Evolutionary conservation across 805 yeast species (phyloP).

Genomic region (Babjeviella inositovora): DNA sequence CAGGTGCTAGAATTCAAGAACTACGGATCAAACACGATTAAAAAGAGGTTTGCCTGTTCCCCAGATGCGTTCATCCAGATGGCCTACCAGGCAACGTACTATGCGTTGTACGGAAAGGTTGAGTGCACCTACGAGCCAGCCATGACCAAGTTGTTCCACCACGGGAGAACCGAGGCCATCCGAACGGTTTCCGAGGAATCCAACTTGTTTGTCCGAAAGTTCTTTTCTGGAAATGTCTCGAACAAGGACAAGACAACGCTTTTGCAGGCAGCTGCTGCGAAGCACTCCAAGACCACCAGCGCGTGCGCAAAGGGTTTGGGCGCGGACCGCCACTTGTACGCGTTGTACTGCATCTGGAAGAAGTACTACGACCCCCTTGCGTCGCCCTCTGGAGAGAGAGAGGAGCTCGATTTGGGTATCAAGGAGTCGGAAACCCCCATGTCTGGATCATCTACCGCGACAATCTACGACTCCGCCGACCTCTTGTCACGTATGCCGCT

Average conservation of each 20-base stretch:
- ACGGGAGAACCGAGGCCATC: conserved; percentile 89
- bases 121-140: conserved; percentile 95
- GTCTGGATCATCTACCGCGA: background rate
- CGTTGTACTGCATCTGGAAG: conserved; percentile 79
- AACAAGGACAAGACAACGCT: conserved; percentile 41
- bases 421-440: too few relatives aligned
- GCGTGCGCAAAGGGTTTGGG: conserved; percentile 67
- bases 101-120: conserved; percentile 81
- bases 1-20: conserved; percentile 58
- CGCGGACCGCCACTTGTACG: conserved; percentile 86
- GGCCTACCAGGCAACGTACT: conserved; percentile 87
- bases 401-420: too few relatives aligned
- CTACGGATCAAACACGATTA: conserved; percentile 66
- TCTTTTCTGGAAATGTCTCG: conserved; percentile 51
- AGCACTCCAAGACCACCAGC: conserved; percentile 54
- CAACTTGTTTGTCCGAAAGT: conserved; percentile 67
- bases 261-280: conserved; percentile 52
- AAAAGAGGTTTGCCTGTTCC: conserved; percentile 71
- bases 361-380: conserved; percentile 33
- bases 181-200: conserved; percentile 74
- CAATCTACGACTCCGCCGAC: conserved; percentile 4
- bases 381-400: conserved; percentile 6
- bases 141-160: conserved; percentile 78
- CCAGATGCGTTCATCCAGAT: conserved; percentile 93
- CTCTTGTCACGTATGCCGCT: conserved; percentile 42